These are phyloP conservation scores for Dactylonectria macrodidyma DNA, from an alignment of 2,329 filamentous ascomycete genomes.

Conservation along the genomic window DNA sequence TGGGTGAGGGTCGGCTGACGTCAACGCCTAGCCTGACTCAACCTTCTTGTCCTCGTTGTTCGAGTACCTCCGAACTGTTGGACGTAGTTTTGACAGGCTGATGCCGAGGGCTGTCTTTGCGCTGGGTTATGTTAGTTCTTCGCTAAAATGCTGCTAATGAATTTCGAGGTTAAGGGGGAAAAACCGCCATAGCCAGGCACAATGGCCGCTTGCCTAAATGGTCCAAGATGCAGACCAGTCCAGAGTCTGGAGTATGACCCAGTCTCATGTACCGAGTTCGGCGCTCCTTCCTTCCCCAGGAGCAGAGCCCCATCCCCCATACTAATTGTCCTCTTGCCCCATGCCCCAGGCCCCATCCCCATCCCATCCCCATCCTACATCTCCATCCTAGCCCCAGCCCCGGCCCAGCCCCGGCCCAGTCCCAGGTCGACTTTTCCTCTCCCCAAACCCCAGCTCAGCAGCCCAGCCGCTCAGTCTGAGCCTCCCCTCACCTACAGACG, in stretches of 20 bases:
- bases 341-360: conserved; percentile 26
- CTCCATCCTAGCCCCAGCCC: conserved; percentile 37
- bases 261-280: conserved; percentile 34
- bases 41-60: neutral
- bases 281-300: conserved; percentile 36
- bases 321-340: conserved; percentile 31
- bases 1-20: too few species aligned
- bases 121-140: neutral
- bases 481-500: conserved; percentile 31
- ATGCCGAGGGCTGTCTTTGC: neutral
- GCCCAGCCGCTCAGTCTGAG: conserved; percentile 31
- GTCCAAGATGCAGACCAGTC: neutral
- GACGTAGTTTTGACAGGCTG: neutral
- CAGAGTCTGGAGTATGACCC: conserved; percentile 7
- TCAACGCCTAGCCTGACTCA: neutral
- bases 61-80: neutral
- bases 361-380: conserved; percentile 41
- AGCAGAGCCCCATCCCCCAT: conserved; percentile 47
- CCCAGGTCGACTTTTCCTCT: conserved; percentile 35
- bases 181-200: conserved; percentile 4
- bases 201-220: conserved; percentile 1
- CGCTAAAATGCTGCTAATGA: conserved; percentile 5
- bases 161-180: neutral
- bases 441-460: conserved; percentile 35
- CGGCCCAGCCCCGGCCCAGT: conserved; percentile 42